Conservation (phyloP, 306 rosid species). For the Cercis canadensis region DNA sequence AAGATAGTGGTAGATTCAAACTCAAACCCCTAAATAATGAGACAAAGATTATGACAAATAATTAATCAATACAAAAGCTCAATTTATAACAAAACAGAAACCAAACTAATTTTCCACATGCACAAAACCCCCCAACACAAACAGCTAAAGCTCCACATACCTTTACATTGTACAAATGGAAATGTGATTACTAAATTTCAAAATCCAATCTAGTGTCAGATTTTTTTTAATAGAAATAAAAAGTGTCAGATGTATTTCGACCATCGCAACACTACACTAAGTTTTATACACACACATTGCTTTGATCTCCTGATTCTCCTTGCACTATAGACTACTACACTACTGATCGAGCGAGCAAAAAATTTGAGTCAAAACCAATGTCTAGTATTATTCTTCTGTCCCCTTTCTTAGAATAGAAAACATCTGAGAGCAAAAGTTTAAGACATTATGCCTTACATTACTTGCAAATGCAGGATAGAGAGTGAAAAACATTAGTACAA, state of each 20-base stretch:
- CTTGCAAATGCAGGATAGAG: not conserved
- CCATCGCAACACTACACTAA: constrained; percentile 6
- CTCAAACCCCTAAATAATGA: not conserved
- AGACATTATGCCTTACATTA: not conserved
- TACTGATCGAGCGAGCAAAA: constrained; percentile 14
- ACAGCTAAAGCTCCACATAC: not conserved
- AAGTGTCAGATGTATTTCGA: too few relatives aligned
- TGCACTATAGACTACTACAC: constrained; percentile 25
- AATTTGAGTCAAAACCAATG: not conserved
- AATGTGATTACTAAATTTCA: constrained; percentile 7
- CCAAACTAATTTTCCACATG: constrained; percentile 23
- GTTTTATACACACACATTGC: constrained; percentile 16
- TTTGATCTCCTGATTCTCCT: constrained; percentile 15
- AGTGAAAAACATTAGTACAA: not conserved
- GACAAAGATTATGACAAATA: not conserved
- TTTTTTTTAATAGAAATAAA: too few relatives aligned
- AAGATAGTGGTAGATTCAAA: not conserved
- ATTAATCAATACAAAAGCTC: not conserved
- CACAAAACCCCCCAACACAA: constrained; percentile 6
- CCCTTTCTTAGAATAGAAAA: not conserved
- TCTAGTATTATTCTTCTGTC: not conserved
- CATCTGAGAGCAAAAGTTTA: not conserved
- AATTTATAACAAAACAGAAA: constrained; percentile 7
- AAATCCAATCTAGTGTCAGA: not conserved
- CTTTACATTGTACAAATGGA: not conserved